Percentiles rank a stretch among this genome's conserved stretches.
These are phyloP conservation scores for Nigrospora sphaerica DNA, from an alignment of 2,329 filamentous ascomycete genomes.

Conservation along the genomic window DNA sequence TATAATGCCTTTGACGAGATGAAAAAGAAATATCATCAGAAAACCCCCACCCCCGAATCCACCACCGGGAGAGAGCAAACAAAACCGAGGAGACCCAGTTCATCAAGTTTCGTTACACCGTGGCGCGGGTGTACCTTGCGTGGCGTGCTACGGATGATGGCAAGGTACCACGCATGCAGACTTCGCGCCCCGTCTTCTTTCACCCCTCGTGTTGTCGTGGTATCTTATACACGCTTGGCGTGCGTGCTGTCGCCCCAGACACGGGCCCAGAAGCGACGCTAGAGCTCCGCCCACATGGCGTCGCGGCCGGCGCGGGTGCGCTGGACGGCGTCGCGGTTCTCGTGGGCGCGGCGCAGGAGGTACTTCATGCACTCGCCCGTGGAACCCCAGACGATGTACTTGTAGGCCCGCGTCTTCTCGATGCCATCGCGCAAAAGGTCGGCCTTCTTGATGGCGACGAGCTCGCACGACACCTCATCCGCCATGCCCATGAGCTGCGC, in stretches of 20 bases:
- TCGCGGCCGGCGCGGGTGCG: slow-evolving; percentile 54
- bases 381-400: slow-evolving; percentile 64
- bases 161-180: too few relatives aligned
- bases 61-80: too few relatives aligned
- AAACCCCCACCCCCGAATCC: too few relatives aligned
- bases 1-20: too few relatives aligned
- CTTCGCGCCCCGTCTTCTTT: too few relatives aligned
- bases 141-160: too few relatives aligned
- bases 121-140: too few relatives aligned
- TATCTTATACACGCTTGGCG: too few relatives aligned
- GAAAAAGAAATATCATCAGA: background rate
- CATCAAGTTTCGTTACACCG: too few relatives aligned
- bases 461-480: slow-evolving; percentile 74
- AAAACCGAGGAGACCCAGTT: too few relatives aligned
- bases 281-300: slow-evolving; percentile 56
- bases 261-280: slow-evolving; percentile 41
- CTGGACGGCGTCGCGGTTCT: slow-evolving; percentile 66
- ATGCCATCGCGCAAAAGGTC: slow-evolving; percentile 5
- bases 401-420: slow-evolving; percentile 40
- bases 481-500: slow-evolving; percentile 94
- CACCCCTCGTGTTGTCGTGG: too few relatives aligned
- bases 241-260: too few relatives aligned
- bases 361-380: slow-evolving; percentile 83
- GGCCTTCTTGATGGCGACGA: slow-evolving; percentile 25
- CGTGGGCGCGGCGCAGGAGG: slow-evolving; percentile 62